A percentile compares a stretch with the other conserved stretches of the same genome.
Evolutionary conservation across 768 basidiomycete species (phyloP).

Genomic region (Agrocybe pediades): DNA sequence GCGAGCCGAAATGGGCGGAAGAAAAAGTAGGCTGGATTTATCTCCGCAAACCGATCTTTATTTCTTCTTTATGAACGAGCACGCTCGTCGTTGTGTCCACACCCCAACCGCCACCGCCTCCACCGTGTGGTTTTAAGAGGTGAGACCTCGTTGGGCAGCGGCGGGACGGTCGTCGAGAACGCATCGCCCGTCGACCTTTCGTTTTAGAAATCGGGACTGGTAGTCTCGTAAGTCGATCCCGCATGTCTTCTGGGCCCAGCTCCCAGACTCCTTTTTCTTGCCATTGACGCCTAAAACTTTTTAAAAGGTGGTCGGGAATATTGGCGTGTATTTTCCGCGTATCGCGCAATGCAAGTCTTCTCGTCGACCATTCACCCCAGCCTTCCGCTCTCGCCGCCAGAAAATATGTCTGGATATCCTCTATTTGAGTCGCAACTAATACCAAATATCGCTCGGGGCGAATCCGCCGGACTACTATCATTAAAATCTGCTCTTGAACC

Average conservation of each 20-base stretch:
- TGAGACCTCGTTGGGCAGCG: neutral
- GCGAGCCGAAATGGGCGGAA: slow-evolving; percentile 13
- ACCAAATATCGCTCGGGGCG: slow-evolving; percentile 12
- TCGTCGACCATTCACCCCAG: slow-evolving; percentile 16
- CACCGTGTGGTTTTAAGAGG: neutral
- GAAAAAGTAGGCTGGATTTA: slow-evolving; percentile 1
- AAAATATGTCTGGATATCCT: slow-evolving; percentile 9
- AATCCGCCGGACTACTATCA: slow-evolving; percentile 8
- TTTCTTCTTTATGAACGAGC: slow-evolving; percentile 7
- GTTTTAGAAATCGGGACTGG: slow-evolving; percentile 11
- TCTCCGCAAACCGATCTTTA: slow-evolving; percentile 13
- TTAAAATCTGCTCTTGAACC: slow-evolving; percentile 14
- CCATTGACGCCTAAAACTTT: slow-evolving; percentile 4
- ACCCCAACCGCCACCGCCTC: slow-evolving; percentile 1
- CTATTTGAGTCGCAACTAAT: slow-evolving; percentile 7
- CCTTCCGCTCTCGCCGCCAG: slow-evolving; percentile 22
- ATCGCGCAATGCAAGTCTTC: slow-evolving; percentile 19
- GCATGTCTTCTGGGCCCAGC: slow-evolving; percentile 1
- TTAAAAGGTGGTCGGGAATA: neutral
- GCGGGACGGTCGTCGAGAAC: slow-evolving; percentile 6
- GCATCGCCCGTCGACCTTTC: slow-evolving; percentile 3
- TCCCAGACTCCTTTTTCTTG: slow-evolving; percentile 7
- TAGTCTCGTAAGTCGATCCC: slow-evolving; percentile 13
- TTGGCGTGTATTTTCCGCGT: slow-evolving; percentile 13
- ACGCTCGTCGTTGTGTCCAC: neutral